Base-by-base conservation (phyloP, 331 rosid genomes). In the Dryas integrifolia region DNA sequence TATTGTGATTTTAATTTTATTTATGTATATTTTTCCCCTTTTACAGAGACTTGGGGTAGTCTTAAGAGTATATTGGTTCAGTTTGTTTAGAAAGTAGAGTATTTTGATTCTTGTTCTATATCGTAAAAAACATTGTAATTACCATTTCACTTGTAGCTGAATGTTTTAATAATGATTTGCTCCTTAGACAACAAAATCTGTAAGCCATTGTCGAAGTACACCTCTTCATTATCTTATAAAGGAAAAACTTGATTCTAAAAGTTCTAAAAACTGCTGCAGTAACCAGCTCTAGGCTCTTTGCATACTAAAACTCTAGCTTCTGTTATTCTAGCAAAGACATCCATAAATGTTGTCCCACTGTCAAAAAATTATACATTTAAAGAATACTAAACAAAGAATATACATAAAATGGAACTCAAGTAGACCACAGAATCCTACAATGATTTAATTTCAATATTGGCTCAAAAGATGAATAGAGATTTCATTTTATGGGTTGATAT, bases 401-500 rank as follows among this genome's bases (percentile, higher is more conserved):
- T 30, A 30, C 48, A 40, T 8, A 48, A 7, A 40, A 30, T 3
- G 11, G 10, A 57, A 59, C 45, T 3, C 44, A 0, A 35, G 65
- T 43, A 59, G 45, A 1, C 8, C 5, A 13, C 2, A 13, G 5
- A 35, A 5, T 35, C 43, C 11, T 35, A 16, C 3, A 59, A 30
- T 26, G 18, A 2, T 30, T 59, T 16, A 3, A 3, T 59, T 12
- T 35, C 65, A 35, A 14, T 1, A 6, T 59, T 5, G 45, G 45
- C 65, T 59, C 18, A 13, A 59, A 35, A 6, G 39, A 53, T 40
- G 12, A n/a, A 61, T 15, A 8, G 48, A 40, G 48, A 24, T 4
- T 61, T 88, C 82, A 86, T 44, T 79, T 84, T 56, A 89, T 83
- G 40, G 95, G 86, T 40, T 88, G 91, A 73, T 88, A 88, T 9